These are phyloP conservation scores for Metschnikowia henanensis DNA, from an alignment of 805 yeast genomes.

Conservation along the genomic window DNA sequence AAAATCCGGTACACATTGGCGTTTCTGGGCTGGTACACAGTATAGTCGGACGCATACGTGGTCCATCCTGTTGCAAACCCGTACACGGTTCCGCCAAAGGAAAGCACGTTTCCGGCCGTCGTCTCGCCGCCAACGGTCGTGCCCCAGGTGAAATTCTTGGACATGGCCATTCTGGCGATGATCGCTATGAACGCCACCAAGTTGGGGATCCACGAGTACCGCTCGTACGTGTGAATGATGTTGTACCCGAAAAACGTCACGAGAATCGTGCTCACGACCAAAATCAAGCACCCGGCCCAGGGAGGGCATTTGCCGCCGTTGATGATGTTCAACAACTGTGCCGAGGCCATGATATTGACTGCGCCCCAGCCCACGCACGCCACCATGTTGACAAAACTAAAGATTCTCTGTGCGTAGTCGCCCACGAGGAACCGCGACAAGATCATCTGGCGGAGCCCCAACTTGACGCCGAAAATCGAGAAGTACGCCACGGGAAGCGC, in stretches of 20 bases:
- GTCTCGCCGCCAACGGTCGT: slow-evolving; percentile 49
- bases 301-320: slow-evolving; percentile 71
- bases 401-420: slow-evolving; percentile 69
- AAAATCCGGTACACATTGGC: slow-evolving; percentile 62
- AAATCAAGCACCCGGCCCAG: slow-evolving; percentile 85
- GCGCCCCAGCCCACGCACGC: slow-evolving; percentile 97
- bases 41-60: slow-evolving; percentile 89
- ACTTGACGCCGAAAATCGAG: slow-evolving; percentile 78
- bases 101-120: slow-evolving; percentile 73
- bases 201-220: slow-evolving; percentile 88
- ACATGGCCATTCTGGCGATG: slow-evolving; percentile 71
- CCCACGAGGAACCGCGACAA: slow-evolving; percentile 79
- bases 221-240: slow-evolving; percentile 79
- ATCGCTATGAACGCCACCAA: slow-evolving; percentile 70
- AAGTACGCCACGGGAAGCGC: slow-evolving; percentile 77
- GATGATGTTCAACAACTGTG: slow-evolving; percentile 77
- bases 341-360: slow-evolving; percentile 86
- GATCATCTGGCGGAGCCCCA: slow-evolving; percentile 88
- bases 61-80: slow-evolving; percentile 97
- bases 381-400: slow-evolving; percentile 72
- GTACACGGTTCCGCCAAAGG: slow-evolving; percentile 79
- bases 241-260: slow-evolving; percentile 85
- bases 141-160: slow-evolving; percentile 53
- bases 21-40: slow-evolving; percentile 77
- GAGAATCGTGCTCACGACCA: slow-evolving; percentile 64